Evolutionary conservation across 2,329 filamentous ascomycete species (phyloP).

Genomic region (Endocalyx cinctus): DNA sequence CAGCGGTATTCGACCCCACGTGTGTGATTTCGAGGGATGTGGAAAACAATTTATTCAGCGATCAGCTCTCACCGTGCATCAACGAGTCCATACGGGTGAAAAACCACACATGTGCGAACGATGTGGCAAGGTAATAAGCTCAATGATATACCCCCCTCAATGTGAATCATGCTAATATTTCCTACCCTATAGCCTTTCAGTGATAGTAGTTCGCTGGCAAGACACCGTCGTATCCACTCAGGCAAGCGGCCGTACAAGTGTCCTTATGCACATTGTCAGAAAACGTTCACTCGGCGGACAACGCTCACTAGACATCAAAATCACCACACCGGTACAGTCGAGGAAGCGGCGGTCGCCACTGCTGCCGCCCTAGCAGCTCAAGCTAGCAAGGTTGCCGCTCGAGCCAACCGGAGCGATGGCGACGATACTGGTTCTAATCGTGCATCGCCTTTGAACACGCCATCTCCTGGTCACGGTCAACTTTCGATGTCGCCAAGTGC

Average conservation of each 20-base stretch:
- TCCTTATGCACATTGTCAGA: conserved; percentile 94
- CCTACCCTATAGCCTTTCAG: conserved; percentile 71
- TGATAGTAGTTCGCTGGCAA: conserved; percentile 88
- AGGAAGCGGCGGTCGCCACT: conserved; percentile 85
- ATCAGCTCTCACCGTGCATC: conserved; percentile 90
- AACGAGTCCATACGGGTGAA: conserved; percentile 93
- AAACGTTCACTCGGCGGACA: conserved; percentile 94
- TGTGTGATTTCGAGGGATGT: conserved; percentile 83
- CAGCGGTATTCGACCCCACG: conserved; percentile 82
- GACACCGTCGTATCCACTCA: conserved; percentile 91
- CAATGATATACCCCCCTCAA: no score
- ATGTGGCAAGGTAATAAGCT: conserved; percentile 91
- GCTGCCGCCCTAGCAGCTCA: conserved; percentile 71
- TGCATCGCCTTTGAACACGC: conserved; percentile 71
- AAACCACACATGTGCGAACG: conserved; percentile 98
- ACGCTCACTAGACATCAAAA: conserved; percentile 95
- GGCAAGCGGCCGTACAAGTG: conserved; percentile 97
- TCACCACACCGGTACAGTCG: conserved; percentile 89
- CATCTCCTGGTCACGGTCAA: conserved; percentile 75
- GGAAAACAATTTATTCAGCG: conserved; percentile 97
- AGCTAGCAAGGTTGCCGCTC: conserved; percentile 32
- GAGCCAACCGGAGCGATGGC: conserved; percentile 59
- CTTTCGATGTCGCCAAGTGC: conserved; percentile 76
- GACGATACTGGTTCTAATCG: conserved; percentile 68
- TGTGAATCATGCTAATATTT: no score